Evolutionary conservation across 805 yeast genomes (phyloP).

Genomic region (Ogataea pilisensis): DNA sequence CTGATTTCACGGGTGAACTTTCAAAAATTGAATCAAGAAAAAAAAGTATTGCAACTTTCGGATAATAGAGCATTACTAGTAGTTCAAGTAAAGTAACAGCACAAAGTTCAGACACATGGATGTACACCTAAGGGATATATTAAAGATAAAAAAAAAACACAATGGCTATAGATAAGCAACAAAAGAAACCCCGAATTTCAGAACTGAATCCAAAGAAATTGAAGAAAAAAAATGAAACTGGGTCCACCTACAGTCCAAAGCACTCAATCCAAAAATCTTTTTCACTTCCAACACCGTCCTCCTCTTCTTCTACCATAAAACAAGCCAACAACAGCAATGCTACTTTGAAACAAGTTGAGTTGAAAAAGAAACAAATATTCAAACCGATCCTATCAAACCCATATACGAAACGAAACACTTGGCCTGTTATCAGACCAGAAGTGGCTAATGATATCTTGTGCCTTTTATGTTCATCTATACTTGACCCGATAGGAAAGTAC

Average conservation of each 20-base stretch:
- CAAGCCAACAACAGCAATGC: not conserved
- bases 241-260: too few species aligned
- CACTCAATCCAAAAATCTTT: too few species aligned
- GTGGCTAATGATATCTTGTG: constrained; percentile 31
- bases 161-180: constrained; percentile 6
- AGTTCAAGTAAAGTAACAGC: too few species aligned
- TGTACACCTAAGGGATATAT: too few species aligned
- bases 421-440: constrained; percentile 39
- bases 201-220: constrained; percentile 1
- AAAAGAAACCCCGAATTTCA: constrained; percentile 1
- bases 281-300: too few species aligned
- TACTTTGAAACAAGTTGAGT: constrained; percentile 41
- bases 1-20: too few species aligned
- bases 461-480: constrained; percentile 8
- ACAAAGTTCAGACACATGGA: too few species aligned
- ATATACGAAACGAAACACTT: constrained; percentile 39
- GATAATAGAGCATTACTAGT: too few species aligned
- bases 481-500: constrained; percentile 14
- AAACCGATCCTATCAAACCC: constrained; percentile 66
- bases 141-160: not conserved
- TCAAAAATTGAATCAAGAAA: too few species aligned
- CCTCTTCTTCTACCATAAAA: too few species aligned
- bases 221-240: too few species aligned
- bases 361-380: constrained; percentile 51
- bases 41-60: too few species aligned